Conservation (phyloP, 78 protist species). For the Cavenderia fasciculata region DNA sequence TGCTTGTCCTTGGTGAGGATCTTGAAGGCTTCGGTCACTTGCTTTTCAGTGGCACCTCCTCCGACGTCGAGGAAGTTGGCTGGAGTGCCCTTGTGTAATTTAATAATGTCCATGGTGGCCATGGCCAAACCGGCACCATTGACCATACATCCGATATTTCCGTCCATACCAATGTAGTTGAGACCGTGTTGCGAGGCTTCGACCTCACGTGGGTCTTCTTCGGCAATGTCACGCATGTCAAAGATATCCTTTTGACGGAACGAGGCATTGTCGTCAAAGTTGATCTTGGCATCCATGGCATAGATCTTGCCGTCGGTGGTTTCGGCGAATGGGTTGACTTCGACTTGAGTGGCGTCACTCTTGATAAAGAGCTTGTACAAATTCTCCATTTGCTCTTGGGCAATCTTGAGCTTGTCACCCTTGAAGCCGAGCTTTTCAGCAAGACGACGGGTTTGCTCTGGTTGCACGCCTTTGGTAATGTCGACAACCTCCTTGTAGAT, state of each 20-base stretch:
- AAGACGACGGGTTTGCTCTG: conserved; percentile 82
- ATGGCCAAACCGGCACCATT: conserved; percentile 99
- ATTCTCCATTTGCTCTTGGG: conserved; percentile 73
- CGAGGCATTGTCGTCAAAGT: conserved; percentile 98
- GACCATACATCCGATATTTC: conserved; percentile 99
- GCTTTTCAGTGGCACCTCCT: conserved; percentile 94
- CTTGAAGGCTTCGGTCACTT: conserved; percentile 93
- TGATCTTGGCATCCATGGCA: conserved; percentile 96
- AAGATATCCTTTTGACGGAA: conserved; percentile 96
- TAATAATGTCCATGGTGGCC: conserved; percentile 99
- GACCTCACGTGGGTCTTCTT: conserved; percentile 96
- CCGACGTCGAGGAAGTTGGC: conserved; percentile 99
- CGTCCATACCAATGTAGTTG: conserved; percentile 98
- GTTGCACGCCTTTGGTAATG: conserved; percentile 85
- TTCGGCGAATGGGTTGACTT: conserved; percentile 98
- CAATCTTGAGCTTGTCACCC: conserved; percentile 29
- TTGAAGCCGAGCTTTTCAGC: conserved; percentile 78
- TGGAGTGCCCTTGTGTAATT: conserved; percentile 94
- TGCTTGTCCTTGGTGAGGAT: conserved; percentile 88
- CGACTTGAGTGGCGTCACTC: conserved; percentile 89
- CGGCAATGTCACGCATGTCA: conserved; percentile 87
- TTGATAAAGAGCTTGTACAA: conserved; percentile 62
- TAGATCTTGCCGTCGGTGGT: conserved; percentile 83
- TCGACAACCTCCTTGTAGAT: conserved; percentile 88
- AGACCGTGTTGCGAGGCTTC: conserved; percentile 93